Base-by-base conservation (phyloP, 192 early-diverging fungal species). In the Backusella liffmaniae region DNA sequence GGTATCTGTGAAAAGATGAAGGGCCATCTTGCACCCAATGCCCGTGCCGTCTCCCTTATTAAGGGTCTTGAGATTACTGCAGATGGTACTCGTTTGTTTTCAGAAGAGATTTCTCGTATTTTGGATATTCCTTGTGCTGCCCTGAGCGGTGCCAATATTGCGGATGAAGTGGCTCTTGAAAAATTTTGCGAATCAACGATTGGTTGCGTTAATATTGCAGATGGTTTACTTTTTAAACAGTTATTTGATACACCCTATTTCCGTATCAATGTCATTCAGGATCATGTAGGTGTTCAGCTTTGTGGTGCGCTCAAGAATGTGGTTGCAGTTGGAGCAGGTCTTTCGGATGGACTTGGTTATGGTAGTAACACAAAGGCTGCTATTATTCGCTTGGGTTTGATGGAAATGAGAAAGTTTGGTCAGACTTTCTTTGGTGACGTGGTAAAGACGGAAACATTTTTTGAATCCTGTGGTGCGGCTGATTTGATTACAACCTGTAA, bases 251-350 rank as follows among this genome's bases (percentile, higher is more conserved):
- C 94, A 18, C 84, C 87, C 12, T 94, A 96, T 77, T 99, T 97
- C 86, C 89, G 89, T 41, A 92, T 99, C 83, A 89, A 90, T 74
- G 91, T 92, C 67, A 88, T 95, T 37, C 77, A 90, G 53, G 97
- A 99, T 78, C 91, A 95, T 4, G 88, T 92, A 68, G 97, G 96
- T 59, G 96, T 97, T 21, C 96, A 99, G 86, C 87, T 99, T 32
- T 99, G 96, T 83, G 97, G 97, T 46, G 97, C 97, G 5, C 83
- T 99, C 36, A 99, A 99, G 86, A 99, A 99, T 89, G 91, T 99
- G 10, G 91, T 99, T 16, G 97, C 97, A 16, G 90, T 99, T 68
- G 97, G 92, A 23, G 97, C 96, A 36, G 97, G 97, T 70, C 87
- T 98, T 66, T 91, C 96, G 44, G 96, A 99, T 83, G 96, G 97